phyloP scores from a whole-genome alignment of 1,284 basidiomycete species.

The Austroboletus olivaceoglutinosus region DNA sequence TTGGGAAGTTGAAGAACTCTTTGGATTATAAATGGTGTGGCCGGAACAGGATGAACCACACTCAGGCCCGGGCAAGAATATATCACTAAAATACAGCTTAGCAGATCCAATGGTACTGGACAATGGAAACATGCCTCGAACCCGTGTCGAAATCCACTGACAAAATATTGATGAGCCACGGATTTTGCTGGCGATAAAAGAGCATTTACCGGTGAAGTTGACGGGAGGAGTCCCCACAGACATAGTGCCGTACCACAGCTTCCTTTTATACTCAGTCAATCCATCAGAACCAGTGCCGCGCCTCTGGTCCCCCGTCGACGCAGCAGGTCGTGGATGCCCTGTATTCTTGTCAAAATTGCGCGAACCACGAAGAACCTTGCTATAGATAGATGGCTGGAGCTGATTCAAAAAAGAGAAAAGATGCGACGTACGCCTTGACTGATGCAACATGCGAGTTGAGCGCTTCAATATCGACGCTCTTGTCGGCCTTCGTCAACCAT shows the following conservation, averaged over 20 bases:
- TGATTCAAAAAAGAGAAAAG: not conserved
- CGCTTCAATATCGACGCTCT: conserved; percentile 4
- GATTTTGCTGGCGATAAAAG: not conserved
- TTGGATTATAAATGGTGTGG: conserved; percentile 33
- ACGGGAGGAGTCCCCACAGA: conserved; percentile 19
- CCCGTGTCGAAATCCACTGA: conserved; percentile 23
- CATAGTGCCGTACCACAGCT: conserved; percentile 20
- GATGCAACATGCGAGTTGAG: conserved; percentile 15
- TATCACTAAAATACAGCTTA: conserved; percentile 1
- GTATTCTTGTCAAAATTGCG: conserved; percentile 14
- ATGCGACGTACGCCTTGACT: conserved; percentile 11
- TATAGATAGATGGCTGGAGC: not conserved
- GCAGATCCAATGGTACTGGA: not conserved
- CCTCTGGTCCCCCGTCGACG: not conserved
- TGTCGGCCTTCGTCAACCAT: conserved; percentile 9
- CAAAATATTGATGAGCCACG: not conserved
- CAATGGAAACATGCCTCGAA: conserved; percentile 7
- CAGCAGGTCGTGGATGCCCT: conserved; percentile 9
- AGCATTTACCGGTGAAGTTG: conserved; percentile 12
- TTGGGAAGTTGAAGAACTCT: conserved; percentile 27
- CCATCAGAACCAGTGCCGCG: conserved; percentile 4
- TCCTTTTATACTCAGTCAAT: conserved; percentile 15
- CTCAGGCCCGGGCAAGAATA: conserved; percentile 8
- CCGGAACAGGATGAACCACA: conserved; percentile 8
- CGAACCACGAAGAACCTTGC: conserved; percentile 20